These are phyloP conservation scores for Stygiomarasmius scandens DNA, from an alignment of 1,284 basidiomycete genomes.

Conservation along the genomic window DNA sequence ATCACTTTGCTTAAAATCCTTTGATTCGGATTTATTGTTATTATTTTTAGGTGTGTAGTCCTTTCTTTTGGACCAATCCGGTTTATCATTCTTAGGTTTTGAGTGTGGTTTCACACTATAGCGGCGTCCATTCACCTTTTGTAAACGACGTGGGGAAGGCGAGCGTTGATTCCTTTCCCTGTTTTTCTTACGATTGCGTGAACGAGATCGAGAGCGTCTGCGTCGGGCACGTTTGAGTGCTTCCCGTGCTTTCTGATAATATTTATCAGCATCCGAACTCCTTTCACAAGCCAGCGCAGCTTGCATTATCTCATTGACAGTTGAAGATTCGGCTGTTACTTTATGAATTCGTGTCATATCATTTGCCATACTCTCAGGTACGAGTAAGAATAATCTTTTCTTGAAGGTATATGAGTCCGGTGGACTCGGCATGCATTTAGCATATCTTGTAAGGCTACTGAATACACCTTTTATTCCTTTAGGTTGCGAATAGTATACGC, in stretches of 20 bases:
- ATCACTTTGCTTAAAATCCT: too few relatives aligned
- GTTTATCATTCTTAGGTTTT: too few relatives aligned
- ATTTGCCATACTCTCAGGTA: not conserved
- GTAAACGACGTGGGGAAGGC: not conserved
- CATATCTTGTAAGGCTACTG: not conserved
- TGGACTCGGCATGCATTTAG: constrained; percentile 7
- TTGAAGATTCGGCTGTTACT: not conserved
- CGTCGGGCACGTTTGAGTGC: not conserved
- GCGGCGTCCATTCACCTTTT: too few relatives aligned
- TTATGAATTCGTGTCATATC: constrained; percentile 6
- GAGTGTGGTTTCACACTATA: too few relatives aligned
- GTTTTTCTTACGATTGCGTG: not conserved
- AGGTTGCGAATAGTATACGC: not conserved
- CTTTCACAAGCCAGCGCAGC: constrained; percentile 2
- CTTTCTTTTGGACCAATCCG: too few relatives aligned
- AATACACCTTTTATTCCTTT: constrained; percentile 6
- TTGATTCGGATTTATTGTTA: too few relatives aligned
- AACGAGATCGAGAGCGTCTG: not conserved
- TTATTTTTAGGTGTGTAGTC: too few relatives aligned
- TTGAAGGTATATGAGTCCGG: constrained; percentile 10
- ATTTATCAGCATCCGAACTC: not conserved
- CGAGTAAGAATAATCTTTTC: constrained; percentile 1
- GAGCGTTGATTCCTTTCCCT: not conserved
- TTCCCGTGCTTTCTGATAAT: not conserved
- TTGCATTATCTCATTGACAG: constrained; percentile 8